phyloP scores from a whole-genome alignment of 805 yeast species.

The Teunomyces barrocoloradensis region DNA sequence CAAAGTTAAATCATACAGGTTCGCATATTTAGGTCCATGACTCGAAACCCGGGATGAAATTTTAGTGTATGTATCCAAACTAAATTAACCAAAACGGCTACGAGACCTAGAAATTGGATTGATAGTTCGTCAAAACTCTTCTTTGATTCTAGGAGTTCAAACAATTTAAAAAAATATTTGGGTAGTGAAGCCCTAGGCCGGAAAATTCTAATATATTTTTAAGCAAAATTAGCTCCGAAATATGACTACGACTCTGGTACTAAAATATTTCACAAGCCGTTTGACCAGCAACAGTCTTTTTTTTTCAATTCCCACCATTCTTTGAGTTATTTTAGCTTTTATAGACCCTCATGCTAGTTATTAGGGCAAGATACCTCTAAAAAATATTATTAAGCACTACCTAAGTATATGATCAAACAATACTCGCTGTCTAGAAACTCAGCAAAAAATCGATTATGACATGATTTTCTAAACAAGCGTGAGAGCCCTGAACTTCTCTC shows the following conservation, averaged over 20 bases:
- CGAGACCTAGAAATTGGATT: neutral
- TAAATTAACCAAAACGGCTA: neutral
- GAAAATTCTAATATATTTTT: neutral
- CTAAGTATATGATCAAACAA: neutral
- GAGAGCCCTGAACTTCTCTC: neutral
- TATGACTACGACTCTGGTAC: neutral
- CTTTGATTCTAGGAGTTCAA: neutral
- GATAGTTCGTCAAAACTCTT: neutral
- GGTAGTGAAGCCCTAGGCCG: neutral
- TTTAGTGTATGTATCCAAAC: neutral
- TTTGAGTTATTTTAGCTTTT: neutral
- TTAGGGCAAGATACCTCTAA: neutral
- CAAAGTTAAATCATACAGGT: conserved; percentile 1
- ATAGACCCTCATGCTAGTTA: neutral
- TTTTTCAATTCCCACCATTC: neutral
- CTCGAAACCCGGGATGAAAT: neutral
- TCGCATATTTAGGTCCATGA: neutral
- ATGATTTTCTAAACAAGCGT: neutral
- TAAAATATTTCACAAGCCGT: too few species aligned
- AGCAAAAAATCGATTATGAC: neutral
- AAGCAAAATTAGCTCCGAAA: neutral
- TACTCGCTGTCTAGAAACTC: neutral
- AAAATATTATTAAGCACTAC: neutral
- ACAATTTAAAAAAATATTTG: neutral
- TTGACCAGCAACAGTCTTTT: neutral